These are phyloP conservation scores for Venturia carpophila DNA, from an alignment of 2,329 filamentous ascomycete genomes.

Conservation along the genomic window DNA sequence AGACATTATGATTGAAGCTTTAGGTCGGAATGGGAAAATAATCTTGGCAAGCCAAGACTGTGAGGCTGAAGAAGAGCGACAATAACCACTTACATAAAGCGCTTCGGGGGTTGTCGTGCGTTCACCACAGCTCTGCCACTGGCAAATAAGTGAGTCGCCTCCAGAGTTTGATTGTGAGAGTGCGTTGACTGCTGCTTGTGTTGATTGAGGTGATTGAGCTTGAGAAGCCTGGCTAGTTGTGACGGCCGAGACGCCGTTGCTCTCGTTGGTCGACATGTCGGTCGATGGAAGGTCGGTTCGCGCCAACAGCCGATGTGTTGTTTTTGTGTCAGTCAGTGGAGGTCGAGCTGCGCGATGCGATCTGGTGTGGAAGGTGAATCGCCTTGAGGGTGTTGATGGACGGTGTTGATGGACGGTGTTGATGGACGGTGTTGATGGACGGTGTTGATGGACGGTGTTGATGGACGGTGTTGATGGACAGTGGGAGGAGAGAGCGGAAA, in stretches of 20 bases:
- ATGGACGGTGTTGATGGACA: background rate
- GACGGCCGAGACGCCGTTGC: slow-evolving; percentile 4
- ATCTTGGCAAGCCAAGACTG: slow-evolving; percentile 2
- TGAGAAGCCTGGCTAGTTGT: slow-evolving; percentile 14
- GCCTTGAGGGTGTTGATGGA: background rate
- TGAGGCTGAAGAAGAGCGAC: slow-evolving; percentile 3
- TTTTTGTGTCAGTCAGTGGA: background rate
- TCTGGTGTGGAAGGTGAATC: background rate
- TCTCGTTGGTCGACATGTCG: slow-evolving; percentile 9
- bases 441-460: background rate
- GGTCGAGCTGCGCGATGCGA: background rate
- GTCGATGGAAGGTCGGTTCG: background rate
- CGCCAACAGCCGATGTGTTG: background rate
- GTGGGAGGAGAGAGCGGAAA: slow-evolving; percentile 5
- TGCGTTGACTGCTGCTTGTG: slow-evolving; percentile 11
- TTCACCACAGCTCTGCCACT: slow-evolving; percentile 57
- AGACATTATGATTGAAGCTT: background rate
- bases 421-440: background rate
- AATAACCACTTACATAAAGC: slow-evolving; percentile 48
- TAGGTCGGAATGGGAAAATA: background rate
- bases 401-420: background rate
- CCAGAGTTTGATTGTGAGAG: slow-evolving; percentile 19
- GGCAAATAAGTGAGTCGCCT: slow-evolving; percentile 45
- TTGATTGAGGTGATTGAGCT: slow-evolving; percentile 4
- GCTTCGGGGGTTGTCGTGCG: slow-evolving; percentile 50